phyloP scores from a whole-genome alignment of 2,329 filamentous ascomycete genomes.

The Aspergillus sp. region DNA sequence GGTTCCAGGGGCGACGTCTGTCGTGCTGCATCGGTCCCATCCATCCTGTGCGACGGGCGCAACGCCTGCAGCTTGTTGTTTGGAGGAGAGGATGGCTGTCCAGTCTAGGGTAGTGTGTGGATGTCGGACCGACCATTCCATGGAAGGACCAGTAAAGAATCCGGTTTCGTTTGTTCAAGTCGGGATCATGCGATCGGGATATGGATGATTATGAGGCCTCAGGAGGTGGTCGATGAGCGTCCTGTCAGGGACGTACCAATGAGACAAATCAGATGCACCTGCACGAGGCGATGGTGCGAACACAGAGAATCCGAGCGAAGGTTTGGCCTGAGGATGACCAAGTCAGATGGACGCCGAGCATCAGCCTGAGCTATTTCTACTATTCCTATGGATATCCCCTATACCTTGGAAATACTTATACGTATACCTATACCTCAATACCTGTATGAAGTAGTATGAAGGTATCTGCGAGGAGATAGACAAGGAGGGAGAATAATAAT shows the following conservation, averaged over 20 bases:
- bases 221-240: neutral
- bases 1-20: conserved; percentile 6
- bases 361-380: too few species aligned
- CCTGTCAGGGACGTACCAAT: neutral
- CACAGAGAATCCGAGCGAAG: neutral
- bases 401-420: too few species aligned
- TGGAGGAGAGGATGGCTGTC: too few species aligned
- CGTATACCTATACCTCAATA: too few species aligned
- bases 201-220: too few species aligned
- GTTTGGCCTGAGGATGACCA: neutral
- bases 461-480: too few species aligned
- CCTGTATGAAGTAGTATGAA: too few species aligned
- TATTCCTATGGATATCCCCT: too few species aligned
- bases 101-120: too few species aligned
- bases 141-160: neutral
- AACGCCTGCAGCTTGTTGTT: neutral
- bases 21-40: conserved; percentile 8
- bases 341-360: neutral
- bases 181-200: too few species aligned
- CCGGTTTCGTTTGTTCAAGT: too few species aligned
- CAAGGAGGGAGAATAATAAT: too few species aligned
- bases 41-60: conserved; percentile 9
- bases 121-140: neutral
- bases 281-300: neutral
- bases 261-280: neutral